Evolutionary conservation across 2,329 filamentous ascomycete genomes (phyloP).

Genomic region (Alternaria gansuensis): DNA sequence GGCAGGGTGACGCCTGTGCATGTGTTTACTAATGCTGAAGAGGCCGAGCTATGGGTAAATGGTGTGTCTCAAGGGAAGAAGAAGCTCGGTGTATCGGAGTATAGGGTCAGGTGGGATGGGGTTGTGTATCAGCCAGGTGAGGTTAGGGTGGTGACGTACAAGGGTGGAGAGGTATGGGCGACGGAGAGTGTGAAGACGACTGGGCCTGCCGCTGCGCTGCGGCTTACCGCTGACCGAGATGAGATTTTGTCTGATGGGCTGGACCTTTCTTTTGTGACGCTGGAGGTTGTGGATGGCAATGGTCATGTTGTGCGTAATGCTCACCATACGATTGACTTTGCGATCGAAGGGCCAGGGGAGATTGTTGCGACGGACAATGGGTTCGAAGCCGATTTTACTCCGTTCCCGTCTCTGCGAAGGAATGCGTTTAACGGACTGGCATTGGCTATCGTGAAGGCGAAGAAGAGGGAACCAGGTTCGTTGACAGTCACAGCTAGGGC

Average conservation of each 20-base stretch:
- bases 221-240: slow-evolving; percentile 54
- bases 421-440: slow-evolving; percentile 34
- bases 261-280: slow-evolving; percentile 60
- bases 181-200: slow-evolving; percentile 54
- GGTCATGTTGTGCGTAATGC: slow-evolving; percentile 59
- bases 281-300: slow-evolving; percentile 56
- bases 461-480: not conserved
- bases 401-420: slow-evolving; percentile 33
- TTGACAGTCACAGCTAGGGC: not conserved
- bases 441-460: not conserved
- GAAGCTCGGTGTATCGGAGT: slow-evolving; percentile 50
- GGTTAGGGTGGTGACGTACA: slow-evolving; percentile 31
- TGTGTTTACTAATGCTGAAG: slow-evolving; percentile 62
- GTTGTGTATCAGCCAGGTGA: slow-evolving; percentile 61
- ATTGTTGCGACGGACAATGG: slow-evolving; percentile 64
- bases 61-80: slow-evolving; percentile 57
- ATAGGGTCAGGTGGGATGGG: slow-evolving; percentile 65
- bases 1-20: slow-evolving; percentile 63
- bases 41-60: slow-evolving; percentile 65
- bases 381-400: slow-evolving; percentile 44
- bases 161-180: slow-evolving; percentile 60
- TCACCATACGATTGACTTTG: slow-evolving; percentile 56
- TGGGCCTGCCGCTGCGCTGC: slow-evolving; percentile 53
- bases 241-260: slow-evolving; percentile 54
- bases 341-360: slow-evolving; percentile 53